Evolutionary conservation across 1,284 basidiomycete species (phyloP), one percentile per base, ranked within the genome.

Genomic region (Malassezia sympodialis): DNA sequence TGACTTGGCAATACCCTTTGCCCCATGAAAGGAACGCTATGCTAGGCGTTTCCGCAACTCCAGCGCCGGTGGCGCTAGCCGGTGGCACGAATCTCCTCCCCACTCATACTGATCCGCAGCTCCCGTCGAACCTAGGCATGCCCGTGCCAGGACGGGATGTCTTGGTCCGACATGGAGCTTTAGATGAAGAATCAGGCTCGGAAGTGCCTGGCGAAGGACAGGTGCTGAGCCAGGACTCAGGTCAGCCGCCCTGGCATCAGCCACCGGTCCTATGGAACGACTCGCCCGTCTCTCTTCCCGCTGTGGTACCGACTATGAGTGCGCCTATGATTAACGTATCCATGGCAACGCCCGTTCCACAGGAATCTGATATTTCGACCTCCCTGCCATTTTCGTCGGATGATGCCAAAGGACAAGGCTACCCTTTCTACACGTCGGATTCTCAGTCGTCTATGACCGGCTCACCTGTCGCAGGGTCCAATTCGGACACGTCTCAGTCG

Each of bases 301-400:
- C 19, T 4, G 24, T 27, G 41, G 24, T 24, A 14, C 41, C 24
- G 14, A 2, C 23, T 27, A 43, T 43, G 41, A 43, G 10, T 28
- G 10, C 41, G 23, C 41, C 41, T 14, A 43, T 43, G 41, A 43
- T 43, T 12, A 43, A 43, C 15, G 41, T 43, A 27, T 43, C 41
- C 6, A 24, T 43, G 23, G 41, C 41, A 4, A 39, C 37, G 8
- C 37, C 37, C 2, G 12, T 15, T 21, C 37, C 37, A 1, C 3
- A 5, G n/a, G 37, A 39, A 2, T 8, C 10, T 3, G 19, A 19
- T 6, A 10, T 2, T 8, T 4, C 19, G 2, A 19, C 19, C 8
- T 17, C 37, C 15, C 10, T 39, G 37, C 17, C 37, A 7, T 19
- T 39, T 21, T 21, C 37, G 10, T 21, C 37, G 17, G 8, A 1